Evolutionary conservation across 768 basidiomycete species (phyloP), one percentile per base, ranked within the genome.

Genomic region (Filobasidium floriforme): DNA sequence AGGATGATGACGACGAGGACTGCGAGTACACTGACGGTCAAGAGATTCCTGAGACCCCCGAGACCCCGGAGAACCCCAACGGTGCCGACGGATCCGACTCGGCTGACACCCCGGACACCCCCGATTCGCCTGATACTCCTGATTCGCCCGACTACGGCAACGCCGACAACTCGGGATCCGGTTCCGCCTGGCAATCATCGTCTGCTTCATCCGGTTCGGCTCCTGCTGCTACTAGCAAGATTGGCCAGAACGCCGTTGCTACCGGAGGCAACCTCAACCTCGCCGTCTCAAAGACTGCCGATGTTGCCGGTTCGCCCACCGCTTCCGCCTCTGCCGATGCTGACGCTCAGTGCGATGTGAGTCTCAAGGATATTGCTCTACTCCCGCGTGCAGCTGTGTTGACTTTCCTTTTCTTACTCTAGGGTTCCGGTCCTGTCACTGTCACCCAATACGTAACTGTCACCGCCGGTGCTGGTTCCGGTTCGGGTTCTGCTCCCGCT

Each of bases 381-480:
- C 49, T 5, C 28, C 19, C 4, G 18, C 10, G 12, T 41, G 49
- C 62, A 51, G 22, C 15, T 24, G 1, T 40, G 12, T 57, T 59
- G 57, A 60, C 57, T 26, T 7, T 4, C 29, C 6, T 15, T 57
- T 22, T 32, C 26, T 24, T 1, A 15, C 29, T 57, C 26, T 15
- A 57, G 54, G 54, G 18, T 57, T 15, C 54, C 54, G 32, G 43
- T 12, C 15, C 46, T 22, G 32, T 37, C 32, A 64, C 63, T 3
- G 63, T 59, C 6, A 64, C 63, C 12, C 37, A 59, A 59, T 64
- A 59, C 41, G 63, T 65, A 1, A 65, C 63, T 2, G 54, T 65
- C 22, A 65, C 64, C 26, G 57, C 19, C 63, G 7, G 41, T 22
- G 63, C 29, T 60, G 37, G n/a, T 24, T 40, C 64, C 32, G 32